These are phyloP conservation scores for Fragilariopsis cylindrus DNA, from an alignment of 108 stramenopile species.

Conservation along the genomic window DNA sequence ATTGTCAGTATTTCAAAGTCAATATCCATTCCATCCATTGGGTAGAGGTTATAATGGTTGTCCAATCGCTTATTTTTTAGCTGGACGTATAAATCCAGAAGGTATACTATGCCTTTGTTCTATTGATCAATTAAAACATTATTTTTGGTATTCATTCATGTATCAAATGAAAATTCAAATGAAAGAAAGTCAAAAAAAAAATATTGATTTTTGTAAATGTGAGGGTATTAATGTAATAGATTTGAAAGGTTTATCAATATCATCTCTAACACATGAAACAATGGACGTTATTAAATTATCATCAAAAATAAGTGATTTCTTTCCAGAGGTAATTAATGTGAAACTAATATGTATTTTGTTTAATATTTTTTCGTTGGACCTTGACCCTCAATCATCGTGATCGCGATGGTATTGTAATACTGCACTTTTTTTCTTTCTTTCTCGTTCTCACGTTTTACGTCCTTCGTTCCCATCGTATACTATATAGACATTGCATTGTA, in stretches of 20 bases:
- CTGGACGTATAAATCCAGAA: constrained; percentile 43
- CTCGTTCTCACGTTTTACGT: neutral
- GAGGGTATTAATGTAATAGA: constrained; percentile 66
- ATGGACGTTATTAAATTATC: constrained; percentile 61
- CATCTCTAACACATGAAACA: constrained; percentile 51
- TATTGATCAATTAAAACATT: constrained; percentile 17
- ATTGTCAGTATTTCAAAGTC: constrained; percentile 45
- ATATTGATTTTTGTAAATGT: constrained; percentile 46
- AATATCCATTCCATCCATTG: constrained; percentile 45
- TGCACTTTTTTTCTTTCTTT: neutral
- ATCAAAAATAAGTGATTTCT: constrained; percentile 41
- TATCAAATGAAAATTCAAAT: constrained; percentile 40
- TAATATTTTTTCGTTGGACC: neutral
- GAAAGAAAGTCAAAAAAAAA: constrained; percentile 15
- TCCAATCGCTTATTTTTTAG: constrained; percentile 47
- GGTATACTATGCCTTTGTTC: constrained; percentile 39
- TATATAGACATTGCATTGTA: constrained; percentile 38
- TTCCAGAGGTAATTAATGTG: constrained; percentile 33
- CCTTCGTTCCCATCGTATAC: neutral
- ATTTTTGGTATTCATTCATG: constrained; percentile 51
- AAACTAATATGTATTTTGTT: neutral
- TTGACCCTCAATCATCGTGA: neutral
- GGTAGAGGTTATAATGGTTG: constrained; percentile 52
- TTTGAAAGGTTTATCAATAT: constrained; percentile 52
- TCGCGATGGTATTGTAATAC: neutral